phyloP scores from a whole-genome alignment of 2,329 filamentous ascomycete species.

The Trichoderma lentiforme region DNA sequence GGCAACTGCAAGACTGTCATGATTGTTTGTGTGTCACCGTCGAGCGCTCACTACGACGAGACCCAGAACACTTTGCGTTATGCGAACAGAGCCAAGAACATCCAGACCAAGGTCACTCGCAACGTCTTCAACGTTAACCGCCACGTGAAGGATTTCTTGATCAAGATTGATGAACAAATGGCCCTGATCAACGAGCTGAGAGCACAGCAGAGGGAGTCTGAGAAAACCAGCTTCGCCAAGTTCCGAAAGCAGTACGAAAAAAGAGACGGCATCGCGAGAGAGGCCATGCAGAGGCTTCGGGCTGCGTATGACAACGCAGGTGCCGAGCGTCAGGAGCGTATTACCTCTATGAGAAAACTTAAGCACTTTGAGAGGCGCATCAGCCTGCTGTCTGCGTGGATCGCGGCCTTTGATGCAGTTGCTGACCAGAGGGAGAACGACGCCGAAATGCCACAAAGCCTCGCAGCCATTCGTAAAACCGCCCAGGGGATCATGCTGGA shows the following conservation, averaged over 20 bases:
- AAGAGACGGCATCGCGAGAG: conserved; percentile 68
- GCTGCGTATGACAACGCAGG: conserved; percentile 79
- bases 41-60: conserved; percentile 94
- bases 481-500: conserved; percentile 81
- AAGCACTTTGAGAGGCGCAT: conserved; percentile 83
- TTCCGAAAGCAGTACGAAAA: conserved; percentile 90
- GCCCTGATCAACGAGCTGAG: conserved; percentile 94
- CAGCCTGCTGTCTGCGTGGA: conserved; percentile 82
- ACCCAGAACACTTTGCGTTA: conserved; percentile 97
- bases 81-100: conserved; percentile 97
- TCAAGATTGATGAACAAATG: conserved; percentile 99
- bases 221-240: conserved; percentile 77
- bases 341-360: conserved; percentile 75
- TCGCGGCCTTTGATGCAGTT: conserved; percentile 82
- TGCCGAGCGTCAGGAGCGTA: conserved; percentile 73
- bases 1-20: conserved; percentile 99
- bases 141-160: conserved; percentile 97
- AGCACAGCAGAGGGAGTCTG: conserved; percentile 85
- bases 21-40: conserved; percentile 98
- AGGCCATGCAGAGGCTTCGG: conserved; percentile 77
- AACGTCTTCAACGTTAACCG: conserved; percentile 99
- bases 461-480: conserved; percentile 77
- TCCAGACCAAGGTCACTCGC: conserved; percentile 98
- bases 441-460: conserved; percentile 61
- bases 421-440: conserved; percentile 58